phyloP scores from a whole-genome alignment of 768 basidiomycete genomes.

The Tricholoma flavovirens region DNA sequence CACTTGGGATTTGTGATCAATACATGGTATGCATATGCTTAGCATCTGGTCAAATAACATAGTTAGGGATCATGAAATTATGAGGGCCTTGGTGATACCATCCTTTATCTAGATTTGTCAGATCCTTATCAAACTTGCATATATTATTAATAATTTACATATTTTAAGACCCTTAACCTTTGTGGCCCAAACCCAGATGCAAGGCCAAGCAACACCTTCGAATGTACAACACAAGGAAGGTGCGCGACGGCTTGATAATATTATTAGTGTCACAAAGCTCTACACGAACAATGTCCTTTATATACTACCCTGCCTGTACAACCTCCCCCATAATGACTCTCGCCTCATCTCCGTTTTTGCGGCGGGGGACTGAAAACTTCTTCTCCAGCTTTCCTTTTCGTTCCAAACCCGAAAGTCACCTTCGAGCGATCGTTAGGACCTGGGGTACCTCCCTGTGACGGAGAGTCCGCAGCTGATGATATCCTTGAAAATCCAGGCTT shows the following conservation, averaged over 20 bases:
- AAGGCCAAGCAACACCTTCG: too few species aligned
- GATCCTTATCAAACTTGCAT: too few species aligned
- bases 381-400: constrained; percentile 75
- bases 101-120: too few species aligned
- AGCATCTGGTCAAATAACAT: too few species aligned
- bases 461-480: constrained; percentile 50
- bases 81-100: too few species aligned
- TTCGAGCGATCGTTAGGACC: constrained; percentile 63
- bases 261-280: background rate
- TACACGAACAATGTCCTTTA: background rate
- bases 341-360: constrained; percentile 46
- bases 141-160: too few species aligned
- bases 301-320: background rate
- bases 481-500: constrained; percentile 77
- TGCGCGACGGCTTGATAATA: background rate
- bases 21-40: too few species aligned
- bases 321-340: background rate
- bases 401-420: constrained; percentile 70
- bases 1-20: too few species aligned
- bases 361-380: constrained; percentile 65
- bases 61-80: too few species aligned
- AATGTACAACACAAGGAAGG: too few species aligned
- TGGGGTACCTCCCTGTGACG: constrained; percentile 50
- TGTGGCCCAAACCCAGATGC: too few species aligned
- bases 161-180: too few species aligned